These are phyloP conservation scores for Elsinoe arachidis DNA, from an alignment of 2,329 filamentous ascomycete genomes.

Conservation along the genomic window DNA sequence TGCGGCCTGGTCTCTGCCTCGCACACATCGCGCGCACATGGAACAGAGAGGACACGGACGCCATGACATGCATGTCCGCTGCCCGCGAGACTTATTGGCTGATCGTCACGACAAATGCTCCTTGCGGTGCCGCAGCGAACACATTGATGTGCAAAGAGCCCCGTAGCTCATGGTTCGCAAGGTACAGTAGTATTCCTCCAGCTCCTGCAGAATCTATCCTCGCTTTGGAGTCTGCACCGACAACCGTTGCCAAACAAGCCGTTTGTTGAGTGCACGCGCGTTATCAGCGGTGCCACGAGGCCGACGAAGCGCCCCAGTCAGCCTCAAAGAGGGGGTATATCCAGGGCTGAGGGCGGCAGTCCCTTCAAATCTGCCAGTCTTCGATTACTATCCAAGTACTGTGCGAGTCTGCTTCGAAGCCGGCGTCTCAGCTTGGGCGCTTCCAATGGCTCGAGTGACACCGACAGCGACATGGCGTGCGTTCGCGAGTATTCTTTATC, in stretches of 20 bases:
- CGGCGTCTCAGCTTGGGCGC: constrained; percentile 3
- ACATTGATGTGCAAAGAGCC: background rate
- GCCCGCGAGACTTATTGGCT: background rate
- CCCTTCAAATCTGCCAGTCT: background rate
- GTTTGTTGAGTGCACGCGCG: constrained; percentile 9
- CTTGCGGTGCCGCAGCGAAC: background rate
- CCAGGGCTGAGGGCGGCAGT: background rate
- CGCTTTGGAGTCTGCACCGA: background rate
- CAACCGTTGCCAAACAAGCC: constrained; percentile 2
- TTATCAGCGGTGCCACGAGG: constrained; percentile 10
- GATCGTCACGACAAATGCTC: constrained; percentile 6
- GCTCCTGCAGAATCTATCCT: background rate
- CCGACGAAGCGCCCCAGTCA: background rate
- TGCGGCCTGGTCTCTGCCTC: background rate
- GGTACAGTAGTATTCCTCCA: background rate
- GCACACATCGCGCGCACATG: background rate
- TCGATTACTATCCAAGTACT: background rate
- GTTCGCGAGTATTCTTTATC: background rate
- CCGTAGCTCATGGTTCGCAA: background rate
- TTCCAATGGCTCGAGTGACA: background rate
- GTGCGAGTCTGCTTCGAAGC: constrained; percentile 4
- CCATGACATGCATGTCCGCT: background rate
- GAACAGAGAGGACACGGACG: background rate
- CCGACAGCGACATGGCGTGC: constrained; percentile 9
- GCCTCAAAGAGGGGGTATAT: background rate